Base-by-base conservation (phyloP, 192 early-diverging fungal genomes). In the Fimicolochytrium jonesii region DNA sequence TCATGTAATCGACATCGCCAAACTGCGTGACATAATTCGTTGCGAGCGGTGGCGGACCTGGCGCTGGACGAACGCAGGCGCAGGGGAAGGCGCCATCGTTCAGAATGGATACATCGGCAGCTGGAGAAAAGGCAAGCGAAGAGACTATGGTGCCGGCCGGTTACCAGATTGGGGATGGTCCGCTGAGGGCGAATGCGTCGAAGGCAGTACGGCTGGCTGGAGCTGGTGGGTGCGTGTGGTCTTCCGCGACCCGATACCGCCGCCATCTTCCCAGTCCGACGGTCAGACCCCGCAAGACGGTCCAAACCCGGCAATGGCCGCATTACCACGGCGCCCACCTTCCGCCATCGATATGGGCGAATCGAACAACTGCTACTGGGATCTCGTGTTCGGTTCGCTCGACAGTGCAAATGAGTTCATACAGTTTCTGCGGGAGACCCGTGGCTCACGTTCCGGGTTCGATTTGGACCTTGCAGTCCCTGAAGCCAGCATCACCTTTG, bases 1-100 rank as follows among this genome's bases (percentile, higher is more conserved):
- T 6, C 11, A 32, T 11, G 48, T 50, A 32, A 25, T 75, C 13
- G 66, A 55, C 15, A 69, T 79, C 30, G 79, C 68, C 10, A 42
- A 68, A 15, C 58, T 79, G 6, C 53, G 36, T 4, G 55, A 76
- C 13, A 56, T 81, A 11, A 35, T 44, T 3, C 55, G 69, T 6
- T 70, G 70, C 43, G 79, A 81, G 68, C 57, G 79, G 39, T 81
- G 79, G 79, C 54, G 72, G 37, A 68, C 71, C 7, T 81, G 79
- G 79, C 39, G 79, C 22, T 76, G 58, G 51, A 62, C 29, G 51
- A 53, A 48, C 49, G 28, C 25, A 25, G 35, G 37, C 49, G 4
- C 52, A 46, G 59, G 69, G 25, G 65, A 71, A 20, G 75, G 71
- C 0, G 44, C 55, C 30, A 37, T 81, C n/a, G 59, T 78, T 22